Percentiles rank a stretch among this genome's conserved stretches.
Evolutionary conservation across 1,139 yeast genomes (phyloP).

Genomic region (Sugiyamaella grinbergsii): DNA sequence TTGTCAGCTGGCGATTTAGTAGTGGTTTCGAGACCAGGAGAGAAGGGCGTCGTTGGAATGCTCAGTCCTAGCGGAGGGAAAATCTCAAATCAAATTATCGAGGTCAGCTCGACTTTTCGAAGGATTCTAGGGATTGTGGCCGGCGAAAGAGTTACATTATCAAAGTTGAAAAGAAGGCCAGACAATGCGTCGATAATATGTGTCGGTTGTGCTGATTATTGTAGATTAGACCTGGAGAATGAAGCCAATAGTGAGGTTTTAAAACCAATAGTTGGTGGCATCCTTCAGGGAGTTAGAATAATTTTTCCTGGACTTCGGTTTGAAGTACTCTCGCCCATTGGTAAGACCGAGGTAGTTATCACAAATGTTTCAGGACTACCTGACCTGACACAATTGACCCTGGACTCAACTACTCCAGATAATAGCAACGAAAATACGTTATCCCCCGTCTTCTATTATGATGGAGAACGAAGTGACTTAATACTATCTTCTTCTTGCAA

Average conservation of each 20-base stretch:
- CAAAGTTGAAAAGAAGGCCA: conserved; percentile 54
- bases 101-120: conserved; percentile 54
- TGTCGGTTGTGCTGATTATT: conserved; percentile 35
- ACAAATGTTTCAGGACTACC: conserved; percentile 42
- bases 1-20: conserved; percentile 58
- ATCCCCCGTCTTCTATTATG: conserved; percentile 8
- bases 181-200: conserved; percentile 49
- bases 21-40: conserved; percentile 51
- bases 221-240: conserved; percentile 30
- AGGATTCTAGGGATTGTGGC: conserved; percentile 58
- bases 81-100: conserved; percentile 50
- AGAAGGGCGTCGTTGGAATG: conserved; percentile 31
- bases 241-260: conserved; percentile 18
- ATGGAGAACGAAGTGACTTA: conserved; percentile 1
- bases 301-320: conserved; percentile 31
- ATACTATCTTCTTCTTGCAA: conserved; percentile 8
- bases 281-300: conserved; percentile 34
- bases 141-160: conserved; percentile 69
- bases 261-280: conserved; percentile 2
- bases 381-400: conserved; percentile 42
- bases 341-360: conserved; percentile 37
- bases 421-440: conserved; percentile 43
- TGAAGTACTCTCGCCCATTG: conserved; percentile 13
- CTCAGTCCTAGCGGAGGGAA: conserved; percentile 32
- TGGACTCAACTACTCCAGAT: conserved; percentile 26